Evolutionary conservation across 208 protist genomes (phyloP).

Genomic region (Zelonia costaricensis): DNA sequence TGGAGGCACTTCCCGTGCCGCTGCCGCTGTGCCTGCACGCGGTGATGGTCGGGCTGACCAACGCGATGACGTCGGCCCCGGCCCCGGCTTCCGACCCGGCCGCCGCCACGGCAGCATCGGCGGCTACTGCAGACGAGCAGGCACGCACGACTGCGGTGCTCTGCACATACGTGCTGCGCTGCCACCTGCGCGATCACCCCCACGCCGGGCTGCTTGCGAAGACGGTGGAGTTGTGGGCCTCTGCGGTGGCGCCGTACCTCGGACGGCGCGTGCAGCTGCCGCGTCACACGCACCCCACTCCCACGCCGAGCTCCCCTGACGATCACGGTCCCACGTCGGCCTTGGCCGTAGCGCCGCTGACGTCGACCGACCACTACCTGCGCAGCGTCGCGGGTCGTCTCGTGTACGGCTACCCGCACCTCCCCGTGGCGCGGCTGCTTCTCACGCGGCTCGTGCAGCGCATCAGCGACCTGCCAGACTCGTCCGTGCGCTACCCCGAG

Average conservation of each 20-base stretch:
- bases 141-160: slow-evolving; percentile 19
- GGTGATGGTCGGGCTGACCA: slow-evolving; percentile 19
- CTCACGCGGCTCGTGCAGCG: slow-evolving; percentile 21
- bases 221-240: slow-evolving; percentile 28
- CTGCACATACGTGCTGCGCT: slow-evolving; percentile 24
- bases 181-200: slow-evolving; percentile 17
- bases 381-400: slow-evolving; percentile 17
- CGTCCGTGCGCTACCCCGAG: no score
- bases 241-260: slow-evolving; percentile 19
- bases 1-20: slow-evolving; percentile 13
- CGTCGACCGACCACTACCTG: slow-evolving; percentile 21
- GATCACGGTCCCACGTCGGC: no score
- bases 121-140: slow-evolving; percentile 5
- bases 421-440: slow-evolving; percentile 28
- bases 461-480: neutral
- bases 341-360: slow-evolving; percentile 5
- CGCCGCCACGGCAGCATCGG: neutral
- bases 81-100: neutral
- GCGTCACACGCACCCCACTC: no score
- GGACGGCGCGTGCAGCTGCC: slow-evolving; percentile 3
- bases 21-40: slow-evolving; percentile 28
- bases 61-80: no score
- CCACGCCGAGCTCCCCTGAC: no score
- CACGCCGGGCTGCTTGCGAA: slow-evolving; percentile 15
- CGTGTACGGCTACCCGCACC: slow-evolving; percentile 21